These are phyloP conservation scores for Phlyctochytrium bullatum DNA, from an alignment of 192 early-diverging fungal species.

Conservation along the genomic window DNA sequence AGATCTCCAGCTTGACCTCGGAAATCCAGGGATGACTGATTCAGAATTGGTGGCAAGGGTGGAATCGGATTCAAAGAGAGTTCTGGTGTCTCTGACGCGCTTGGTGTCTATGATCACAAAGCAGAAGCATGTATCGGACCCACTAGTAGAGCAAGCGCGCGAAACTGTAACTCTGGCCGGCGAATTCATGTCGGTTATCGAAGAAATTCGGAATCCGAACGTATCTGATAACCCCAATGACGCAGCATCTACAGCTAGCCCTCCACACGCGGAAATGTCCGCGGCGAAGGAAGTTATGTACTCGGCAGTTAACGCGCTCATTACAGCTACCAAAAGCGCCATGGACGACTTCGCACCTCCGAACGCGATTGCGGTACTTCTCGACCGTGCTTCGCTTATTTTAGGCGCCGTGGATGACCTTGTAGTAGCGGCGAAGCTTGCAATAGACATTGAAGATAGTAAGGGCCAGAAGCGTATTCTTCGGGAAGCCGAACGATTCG, in stretches of 20 bases:
- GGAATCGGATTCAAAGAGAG: slow-evolving; percentile 35
- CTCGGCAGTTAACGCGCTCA: slow-evolving; percentile 41
- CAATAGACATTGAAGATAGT: slow-evolving; percentile 53
- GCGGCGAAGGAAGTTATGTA: slow-evolving; percentile 43
- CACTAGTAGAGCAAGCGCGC: slow-evolving; percentile 39
- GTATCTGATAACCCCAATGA: slow-evolving; percentile 7
- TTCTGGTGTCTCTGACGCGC: slow-evolving; percentile 32
- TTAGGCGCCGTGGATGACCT: slow-evolving; percentile 55
- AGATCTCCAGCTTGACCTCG: slow-evolving; percentile 34
- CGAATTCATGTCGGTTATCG: slow-evolving; percentile 44
- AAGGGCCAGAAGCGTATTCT: slow-evolving; percentile 34
- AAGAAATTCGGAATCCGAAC: slow-evolving; percentile 49
- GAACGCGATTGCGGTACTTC: slow-evolving; percentile 50
- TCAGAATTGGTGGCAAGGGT: slow-evolving; percentile 35
- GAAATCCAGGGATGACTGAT: slow-evolving; percentile 32
- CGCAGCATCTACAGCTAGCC: slow-evolving; percentile 29
- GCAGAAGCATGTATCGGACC: slow-evolving; percentile 18
- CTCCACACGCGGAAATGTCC: slow-evolving; percentile 20
- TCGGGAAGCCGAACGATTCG: slow-evolving; percentile 31
- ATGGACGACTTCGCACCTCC: slow-evolving; percentile 62
- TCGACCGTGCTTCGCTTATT: slow-evolving; percentile 46
- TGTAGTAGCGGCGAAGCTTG: slow-evolving; percentile 43
- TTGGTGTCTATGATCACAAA: slow-evolving; percentile 36
- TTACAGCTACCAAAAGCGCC: slow-evolving; percentile 55
- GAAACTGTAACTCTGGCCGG: slow-evolving; percentile 48